A percentile compares a stretch with the other conserved stretches of the same genome.
These are phyloP conservation scores for Sporothrix luriei DNA, from an alignment of 2,329 filamentous ascomycete species.

Conservation along the genomic window DNA sequence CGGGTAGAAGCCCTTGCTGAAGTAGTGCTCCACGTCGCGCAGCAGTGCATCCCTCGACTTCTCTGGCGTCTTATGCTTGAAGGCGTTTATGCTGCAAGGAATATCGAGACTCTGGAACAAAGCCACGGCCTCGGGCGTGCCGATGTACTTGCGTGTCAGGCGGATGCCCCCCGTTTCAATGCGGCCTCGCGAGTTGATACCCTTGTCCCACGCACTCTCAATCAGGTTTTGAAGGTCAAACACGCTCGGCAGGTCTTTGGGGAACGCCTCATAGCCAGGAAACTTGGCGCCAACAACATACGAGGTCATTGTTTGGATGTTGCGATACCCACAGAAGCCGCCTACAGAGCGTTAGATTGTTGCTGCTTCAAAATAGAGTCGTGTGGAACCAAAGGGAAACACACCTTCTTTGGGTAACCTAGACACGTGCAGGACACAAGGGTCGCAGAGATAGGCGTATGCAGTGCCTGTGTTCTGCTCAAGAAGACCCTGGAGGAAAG, in stretches of 20 bases:
- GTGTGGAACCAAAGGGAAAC: conserved; percentile 14
- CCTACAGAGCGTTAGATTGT: conserved; percentile 47
- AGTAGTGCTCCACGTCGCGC: conserved; percentile 72
- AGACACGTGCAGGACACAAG: conserved; percentile 74
- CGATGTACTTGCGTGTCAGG: conserved; percentile 93
- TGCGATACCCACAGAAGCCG: conserved; percentile 92
- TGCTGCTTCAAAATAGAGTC: neutral
- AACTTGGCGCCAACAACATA: conserved; percentile 66
- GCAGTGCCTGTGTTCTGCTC: conserved; percentile 65
- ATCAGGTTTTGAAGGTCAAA: conserved; percentile 84
- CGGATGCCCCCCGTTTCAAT: conserved; percentile 83
- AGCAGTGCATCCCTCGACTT: conserved; percentile 62
- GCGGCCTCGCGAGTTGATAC: conserved; percentile 73
- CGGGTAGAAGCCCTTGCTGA: conserved; percentile 58
- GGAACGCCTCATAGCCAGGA: conserved; percentile 63
- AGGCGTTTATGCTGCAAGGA: conserved; percentile 65
- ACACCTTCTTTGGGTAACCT: conserved; percentile 75
- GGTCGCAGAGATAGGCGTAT: conserved; percentile 78
- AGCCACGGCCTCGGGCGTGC: conserved; percentile 85
- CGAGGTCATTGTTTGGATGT: conserved; percentile 88
- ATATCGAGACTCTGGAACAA: conserved; percentile 72
- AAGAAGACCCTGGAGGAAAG: conserved; percentile 64
- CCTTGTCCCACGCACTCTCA: conserved; percentile 83
- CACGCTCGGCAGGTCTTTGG: conserved; percentile 68
- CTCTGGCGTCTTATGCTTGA: conserved; percentile 53